phyloP scores from a whole-genome alignment of 371 early-diverging fungal genomes.

The Saksenaea vasiformis region DNA sequence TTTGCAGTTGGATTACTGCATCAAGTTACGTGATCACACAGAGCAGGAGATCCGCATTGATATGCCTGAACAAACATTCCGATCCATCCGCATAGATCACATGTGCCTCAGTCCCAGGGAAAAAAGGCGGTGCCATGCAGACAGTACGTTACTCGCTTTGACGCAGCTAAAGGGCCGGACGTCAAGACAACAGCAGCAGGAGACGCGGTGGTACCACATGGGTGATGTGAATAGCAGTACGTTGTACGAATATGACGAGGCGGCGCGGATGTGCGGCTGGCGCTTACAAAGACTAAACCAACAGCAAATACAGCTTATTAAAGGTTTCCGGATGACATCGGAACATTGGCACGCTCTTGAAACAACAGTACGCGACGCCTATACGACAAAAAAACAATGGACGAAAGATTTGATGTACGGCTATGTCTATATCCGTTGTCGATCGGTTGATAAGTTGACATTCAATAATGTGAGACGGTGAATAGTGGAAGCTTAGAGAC shows the following conservation, averaged over 20 bases:
- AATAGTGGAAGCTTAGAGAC: not conserved
- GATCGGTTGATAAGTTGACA: not conserved
- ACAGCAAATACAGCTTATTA: not conserved
- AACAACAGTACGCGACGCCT: not conserved
- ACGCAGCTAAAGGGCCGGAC: not conserved
- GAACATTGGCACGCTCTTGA: not conserved
- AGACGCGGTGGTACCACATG: slow-evolving; percentile 2
- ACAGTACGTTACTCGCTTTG: not conserved
- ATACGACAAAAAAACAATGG: not conserved
- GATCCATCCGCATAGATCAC: not conserved
- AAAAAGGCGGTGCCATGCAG: not conserved
- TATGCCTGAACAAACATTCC: not conserved
- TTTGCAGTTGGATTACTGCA: not conserved
- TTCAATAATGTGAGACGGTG: not conserved
- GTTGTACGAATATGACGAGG: not conserved
- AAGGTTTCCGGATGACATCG: not conserved
- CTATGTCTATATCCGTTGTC: not conserved
- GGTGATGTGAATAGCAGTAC: not conserved
- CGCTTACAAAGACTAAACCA: not conserved
- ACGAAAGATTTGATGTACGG: not conserved
- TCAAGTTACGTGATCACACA: not conserved
- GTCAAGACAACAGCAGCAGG: too few species aligned
- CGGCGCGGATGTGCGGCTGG: not conserved
- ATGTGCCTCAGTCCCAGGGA: not conserved
- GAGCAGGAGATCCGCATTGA: not conserved